Conservation (phyloP, 2,329 filamentous ascomycete genomes). For the Xylaria sp. region DNA sequence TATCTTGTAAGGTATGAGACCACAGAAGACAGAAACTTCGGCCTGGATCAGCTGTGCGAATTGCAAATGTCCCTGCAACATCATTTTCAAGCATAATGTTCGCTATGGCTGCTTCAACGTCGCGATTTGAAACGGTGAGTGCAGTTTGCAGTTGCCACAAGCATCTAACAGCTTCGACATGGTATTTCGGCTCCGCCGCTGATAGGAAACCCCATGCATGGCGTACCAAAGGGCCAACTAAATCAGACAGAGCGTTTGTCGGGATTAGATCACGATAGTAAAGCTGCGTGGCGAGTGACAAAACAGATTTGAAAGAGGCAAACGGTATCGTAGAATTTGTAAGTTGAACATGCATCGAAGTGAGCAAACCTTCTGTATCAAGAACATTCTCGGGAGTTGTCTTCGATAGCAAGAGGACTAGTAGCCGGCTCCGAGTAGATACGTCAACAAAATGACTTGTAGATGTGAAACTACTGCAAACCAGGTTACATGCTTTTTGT, state of each 20-base stretch:
- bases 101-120: conserved; percentile 83
- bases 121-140: conserved; percentile 72
- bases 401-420: conserved; percentile 69
- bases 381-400: conserved; percentile 57
- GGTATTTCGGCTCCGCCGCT: conserved; percentile 87
- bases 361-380: conserved; percentile 61
- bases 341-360: conserved; percentile 63
- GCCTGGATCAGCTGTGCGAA: conserved; percentile 68
- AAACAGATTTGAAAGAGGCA: conserved; percentile 66
- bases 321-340: conserved; percentile 59
- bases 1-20: conserved; percentile 79
- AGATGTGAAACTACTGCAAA: conserved; percentile 60
- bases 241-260: conserved; percentile 63
- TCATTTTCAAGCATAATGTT: conserved; percentile 72
- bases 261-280: conserved; percentile 65
- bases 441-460: conserved; percentile 59
- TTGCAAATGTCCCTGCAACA: conserved; percentile 58
- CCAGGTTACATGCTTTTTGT: conserved; percentile 66
- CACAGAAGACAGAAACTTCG: conserved; percentile 81
- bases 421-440: conserved; percentile 67
- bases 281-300: conserved; percentile 68
- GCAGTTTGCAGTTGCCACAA: conserved; percentile 86
- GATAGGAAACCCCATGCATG: conserved; percentile 85
- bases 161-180: conserved; percentile 89
- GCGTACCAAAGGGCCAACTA: conserved; percentile 75